Percentiles rank a stretch among this genome's conserved stretches.
These are phyloP conservation scores for Ascocoryne sarcoides DNA, from an alignment of 2,329 filamentous ascomycete species.

Conservation along the genomic window DNA sequence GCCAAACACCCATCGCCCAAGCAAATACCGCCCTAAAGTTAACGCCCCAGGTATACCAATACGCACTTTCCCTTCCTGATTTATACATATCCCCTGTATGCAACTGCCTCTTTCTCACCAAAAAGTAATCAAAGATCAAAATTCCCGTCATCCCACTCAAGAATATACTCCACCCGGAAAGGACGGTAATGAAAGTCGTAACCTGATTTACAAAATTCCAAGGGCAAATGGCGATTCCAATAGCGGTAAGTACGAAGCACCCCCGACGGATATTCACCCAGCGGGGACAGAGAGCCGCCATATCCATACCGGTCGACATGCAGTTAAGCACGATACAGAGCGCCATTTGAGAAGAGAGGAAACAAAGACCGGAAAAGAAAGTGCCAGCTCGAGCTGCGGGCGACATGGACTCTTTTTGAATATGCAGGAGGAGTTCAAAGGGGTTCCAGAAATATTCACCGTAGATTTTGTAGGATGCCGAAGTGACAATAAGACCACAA, in stretches of 20 bases:
- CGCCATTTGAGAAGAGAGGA: conserved; percentile 29
- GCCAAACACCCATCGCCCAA: conserved; percentile 33
- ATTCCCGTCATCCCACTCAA: conserved; percentile 39
- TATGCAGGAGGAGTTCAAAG: conserved; percentile 29
- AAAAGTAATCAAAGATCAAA: conserved; percentile 37
- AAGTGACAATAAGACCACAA: conserved; percentile 32
- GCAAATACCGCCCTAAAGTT: conserved; percentile 36
- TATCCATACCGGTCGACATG: conserved; percentile 36
- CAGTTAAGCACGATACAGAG: conserved; percentile 23
- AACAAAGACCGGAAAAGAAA: conserved; percentile 31
- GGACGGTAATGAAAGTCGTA: conserved; percentile 33
- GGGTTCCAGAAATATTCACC: conserved; percentile 33
- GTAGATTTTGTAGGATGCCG: conserved; percentile 27
- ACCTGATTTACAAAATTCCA: conserved; percentile 39
- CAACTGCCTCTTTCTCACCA: conserved; percentile 32
- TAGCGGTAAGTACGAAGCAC: conserved; percentile 33
- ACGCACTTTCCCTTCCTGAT: conserved; percentile 30
- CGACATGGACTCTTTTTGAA: conserved; percentile 27
- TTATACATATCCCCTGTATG: conserved; percentile 38
- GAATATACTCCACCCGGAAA: conserved; percentile 34
- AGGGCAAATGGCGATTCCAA: conserved; percentile 35
- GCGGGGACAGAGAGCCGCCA: conserved; percentile 36
- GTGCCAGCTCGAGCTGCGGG: conserved; percentile 29
- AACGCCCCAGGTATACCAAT: conserved; percentile 36
- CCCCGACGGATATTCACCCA: conserved; percentile 42